These are phyloP conservation scores for Solanum chmielewskii DNA, from an alignment of 257 asterid genomes.

Conservation along the genomic window DNA sequence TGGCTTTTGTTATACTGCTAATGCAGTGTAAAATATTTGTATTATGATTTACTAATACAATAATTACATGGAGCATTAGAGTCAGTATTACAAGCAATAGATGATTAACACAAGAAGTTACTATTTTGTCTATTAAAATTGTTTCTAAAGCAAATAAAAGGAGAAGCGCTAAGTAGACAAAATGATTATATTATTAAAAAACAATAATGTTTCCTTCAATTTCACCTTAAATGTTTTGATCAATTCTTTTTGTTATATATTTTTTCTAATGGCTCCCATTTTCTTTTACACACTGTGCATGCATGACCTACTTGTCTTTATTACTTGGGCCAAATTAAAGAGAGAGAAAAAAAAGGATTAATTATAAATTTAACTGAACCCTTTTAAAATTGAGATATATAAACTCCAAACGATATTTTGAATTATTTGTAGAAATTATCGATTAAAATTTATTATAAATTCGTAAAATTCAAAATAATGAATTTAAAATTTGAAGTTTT, in stretches of 20 bases:
- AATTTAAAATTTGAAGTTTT: no score
- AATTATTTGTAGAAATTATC: no score
- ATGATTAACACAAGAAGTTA: neutral
- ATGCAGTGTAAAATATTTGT: neutral
- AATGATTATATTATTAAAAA: neutral
- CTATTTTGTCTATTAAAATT: neutral
- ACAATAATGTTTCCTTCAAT: neutral
- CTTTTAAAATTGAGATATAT: no score
- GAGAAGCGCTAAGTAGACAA: neutral
- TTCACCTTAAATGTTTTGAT: neutral
- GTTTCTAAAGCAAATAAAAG: neutral
- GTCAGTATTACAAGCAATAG: neutral
- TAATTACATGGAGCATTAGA: neutral
- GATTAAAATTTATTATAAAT: no score
- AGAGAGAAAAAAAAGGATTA: neutral
- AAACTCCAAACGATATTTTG: rapidly evolving
- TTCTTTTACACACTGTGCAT: neutral
- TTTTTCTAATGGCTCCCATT: neutral
- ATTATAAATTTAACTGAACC: no score
- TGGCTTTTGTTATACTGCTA: neutral
- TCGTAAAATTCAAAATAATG: no score
- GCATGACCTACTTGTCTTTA: neutral
- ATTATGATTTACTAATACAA: neutral
- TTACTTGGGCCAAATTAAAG: neutral
- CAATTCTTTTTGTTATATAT: neutral